A percentile compares a stretch with the other conserved stretches of the same genome.
These are phyloP conservation scores for Vitis hybrid DNA, from an alignment of 177 flowering plant species.

Conservation along the genomic window DNA sequence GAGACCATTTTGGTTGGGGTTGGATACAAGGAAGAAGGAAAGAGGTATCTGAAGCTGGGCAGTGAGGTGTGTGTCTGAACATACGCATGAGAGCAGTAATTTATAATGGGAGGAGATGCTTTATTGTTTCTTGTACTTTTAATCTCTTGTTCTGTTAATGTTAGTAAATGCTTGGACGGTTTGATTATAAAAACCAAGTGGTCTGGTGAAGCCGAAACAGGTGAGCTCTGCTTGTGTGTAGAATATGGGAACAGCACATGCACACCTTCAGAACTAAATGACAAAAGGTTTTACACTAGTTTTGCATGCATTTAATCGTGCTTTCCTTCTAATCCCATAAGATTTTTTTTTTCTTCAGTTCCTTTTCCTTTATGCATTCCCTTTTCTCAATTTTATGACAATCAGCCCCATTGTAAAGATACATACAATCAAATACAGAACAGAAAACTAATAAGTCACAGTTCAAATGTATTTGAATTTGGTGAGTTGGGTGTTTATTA, in stretches of 20 bases:
- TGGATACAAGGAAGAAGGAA: not conserved
- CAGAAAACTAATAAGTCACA: no score
- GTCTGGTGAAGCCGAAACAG: conserved; percentile 54
- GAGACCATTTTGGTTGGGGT: conserved; percentile 34
- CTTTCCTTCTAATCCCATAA: no score
- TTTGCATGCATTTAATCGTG: not conserved
- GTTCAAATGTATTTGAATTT: no score
- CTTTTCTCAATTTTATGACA: no score
- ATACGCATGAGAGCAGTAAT: conserved; percentile 23
- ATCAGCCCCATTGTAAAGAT: no score
- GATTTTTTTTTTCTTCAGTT: no score
- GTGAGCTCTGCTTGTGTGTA: conserved; percentile 35
- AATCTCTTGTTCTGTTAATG: conserved; percentile 3
- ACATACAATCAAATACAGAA: no score
- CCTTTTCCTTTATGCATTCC: no score
- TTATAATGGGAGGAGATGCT: conserved; percentile 27
- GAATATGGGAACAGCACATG: conserved; percentile 44
- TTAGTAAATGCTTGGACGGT: conserved; percentile 25
- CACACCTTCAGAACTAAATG: conserved; percentile 30
- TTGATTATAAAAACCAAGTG: conserved; percentile 40
- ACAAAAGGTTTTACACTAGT: conserved; percentile 11
- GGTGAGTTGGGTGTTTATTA: no score
- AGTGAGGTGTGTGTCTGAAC: conserved; percentile 13
- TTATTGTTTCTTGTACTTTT: not conserved
- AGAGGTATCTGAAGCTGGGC: conserved; percentile 2